Base-by-base conservation (phyloP, 257 asterid species). In the Ilex aquifolium region DNA sequence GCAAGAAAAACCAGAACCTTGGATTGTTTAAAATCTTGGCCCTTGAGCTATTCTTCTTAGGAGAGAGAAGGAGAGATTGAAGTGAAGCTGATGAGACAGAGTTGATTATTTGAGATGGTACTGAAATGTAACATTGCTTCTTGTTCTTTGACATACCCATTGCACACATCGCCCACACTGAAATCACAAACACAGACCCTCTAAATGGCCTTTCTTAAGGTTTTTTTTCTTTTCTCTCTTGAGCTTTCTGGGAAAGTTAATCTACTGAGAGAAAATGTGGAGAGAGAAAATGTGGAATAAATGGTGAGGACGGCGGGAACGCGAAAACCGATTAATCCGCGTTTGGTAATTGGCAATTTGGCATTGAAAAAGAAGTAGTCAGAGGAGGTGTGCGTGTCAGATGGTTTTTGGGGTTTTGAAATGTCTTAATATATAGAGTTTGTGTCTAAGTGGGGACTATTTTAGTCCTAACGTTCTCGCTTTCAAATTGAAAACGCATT, bases 71-170 rank as follows among this genome's bases (percentile, higher is more conserved):
- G 50, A 87, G 61, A 61, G 94, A 81, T 59, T 89, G 95, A 56
- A 92, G 82, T 7, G 96, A 85, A 46, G 94, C 69, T 42, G 89
- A 89, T 3, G 97, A 84, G 54, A 85, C 73, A 13, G 97, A 80
- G 80, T 62, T 76, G 64, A 89, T 86, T 44, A 92, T 85, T 32
- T 83, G 95, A 29, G 99, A 92, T 56, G 97, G 95, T 8, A 89
- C 93, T 8, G 99, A 82, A 57, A 89, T 89, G 83, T 79, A 87
- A 51, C 88, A 78, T 62, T 82, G 93, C 52, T 46, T 79, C 79
- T 78, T 77, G 69, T 72, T 80, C 80, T 90, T 90, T 31, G 95
- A 76, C n/a, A 88, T 88, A 17, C 95, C 95, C 97, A 88, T 91
- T 73, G 71, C 62, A 63, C 66, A 71, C 71, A 68, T 61, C 51